Conservation (phyloP, 768 basidiomycete species). For the Boletellus sp. region DNA sequence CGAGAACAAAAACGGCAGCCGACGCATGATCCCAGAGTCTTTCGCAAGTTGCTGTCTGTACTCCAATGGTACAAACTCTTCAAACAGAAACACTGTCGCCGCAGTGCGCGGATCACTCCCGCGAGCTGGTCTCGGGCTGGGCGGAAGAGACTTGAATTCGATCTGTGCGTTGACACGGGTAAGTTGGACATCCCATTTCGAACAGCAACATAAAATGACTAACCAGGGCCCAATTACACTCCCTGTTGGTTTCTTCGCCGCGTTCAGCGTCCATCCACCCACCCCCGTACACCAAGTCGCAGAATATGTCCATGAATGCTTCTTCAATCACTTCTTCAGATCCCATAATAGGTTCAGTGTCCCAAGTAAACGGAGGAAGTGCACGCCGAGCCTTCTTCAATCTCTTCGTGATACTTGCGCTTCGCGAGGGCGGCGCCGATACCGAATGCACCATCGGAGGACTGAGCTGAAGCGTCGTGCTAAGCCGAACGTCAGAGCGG, state of each 20-base stretch:
- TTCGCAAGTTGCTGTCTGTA: conserved; percentile 73
- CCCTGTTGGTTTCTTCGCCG: conserved; percentile 68
- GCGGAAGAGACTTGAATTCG: conserved; percentile 79
- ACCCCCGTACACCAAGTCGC: conserved; percentile 74
- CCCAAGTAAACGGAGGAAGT: conserved; percentile 88
- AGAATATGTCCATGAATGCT: conserved; percentile 84
- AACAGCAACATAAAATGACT: conserved; percentile 25
- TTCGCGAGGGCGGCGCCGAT: conserved; percentile 69
- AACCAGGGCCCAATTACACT: conserved; percentile 92
- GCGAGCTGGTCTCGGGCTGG: conserved; percentile 20
- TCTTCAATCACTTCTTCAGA: conserved; percentile 84
- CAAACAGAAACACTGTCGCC: conserved; percentile 74
- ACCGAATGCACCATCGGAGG: conserved; percentile 54
- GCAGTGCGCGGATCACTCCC: conserved; percentile 66
- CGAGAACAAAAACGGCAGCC: conserved; percentile 68
- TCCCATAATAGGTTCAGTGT: conserved; percentile 80
- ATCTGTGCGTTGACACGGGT: conserved; percentile 49
- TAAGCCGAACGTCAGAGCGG: conserved; percentile 71
- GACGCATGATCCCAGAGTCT: conserved; percentile 48
- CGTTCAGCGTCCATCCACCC: conserved; percentile 83
- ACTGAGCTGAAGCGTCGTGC: conserved; percentile 78
- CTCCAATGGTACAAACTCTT: conserved; percentile 91
- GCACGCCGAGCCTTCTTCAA: conserved; percentile 73
- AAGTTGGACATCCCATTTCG: background rate
- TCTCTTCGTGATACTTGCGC: conserved; percentile 69